Conservation (phyloP, 371 early-diverging fungal genomes). For the Basidiobolus meristosporus region DNA sequence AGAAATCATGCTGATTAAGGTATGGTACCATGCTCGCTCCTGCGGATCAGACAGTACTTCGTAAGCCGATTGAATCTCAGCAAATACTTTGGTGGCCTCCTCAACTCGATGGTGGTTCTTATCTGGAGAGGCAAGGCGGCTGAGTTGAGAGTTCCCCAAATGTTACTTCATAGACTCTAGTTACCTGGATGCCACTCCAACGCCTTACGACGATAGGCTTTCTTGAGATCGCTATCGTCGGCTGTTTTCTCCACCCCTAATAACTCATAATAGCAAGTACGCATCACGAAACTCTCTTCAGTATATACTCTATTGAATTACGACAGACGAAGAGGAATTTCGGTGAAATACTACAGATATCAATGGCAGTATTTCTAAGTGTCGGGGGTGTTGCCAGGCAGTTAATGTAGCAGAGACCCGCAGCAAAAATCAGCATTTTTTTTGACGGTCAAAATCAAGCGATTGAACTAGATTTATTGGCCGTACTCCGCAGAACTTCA, state of each 20-base stretch:
- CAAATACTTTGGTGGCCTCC: slow-evolving; percentile 72
- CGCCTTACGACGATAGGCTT: slow-evolving; percentile 71
- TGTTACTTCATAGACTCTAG: neutral
- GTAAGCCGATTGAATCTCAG: slow-evolving; percentile 77
- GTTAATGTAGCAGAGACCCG: too few relatives aligned
- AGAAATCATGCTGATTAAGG: too few relatives aligned
- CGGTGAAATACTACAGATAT: too few relatives aligned
- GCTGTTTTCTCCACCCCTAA: slow-evolving; percentile 62
- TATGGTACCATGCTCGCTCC: slow-evolving; percentile 58
- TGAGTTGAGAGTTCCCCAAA: neutral
- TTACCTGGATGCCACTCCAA: slow-evolving; percentile 77
- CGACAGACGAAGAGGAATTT: too few relatives aligned
- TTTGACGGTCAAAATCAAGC: too few relatives aligned
- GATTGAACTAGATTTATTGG: too few relatives aligned
- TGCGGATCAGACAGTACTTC: slow-evolving; percentile 72
- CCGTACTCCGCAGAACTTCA: too few relatives aligned
- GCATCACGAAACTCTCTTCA: slow-evolving; percentile 10
- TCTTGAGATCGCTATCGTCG: slow-evolving; percentile 62
- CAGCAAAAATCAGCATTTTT: too few relatives aligned
- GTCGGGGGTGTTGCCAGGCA: too few relatives aligned
- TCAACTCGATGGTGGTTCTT: slow-evolving; percentile 69
- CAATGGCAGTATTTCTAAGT: too few relatives aligned
- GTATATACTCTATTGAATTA: too few relatives aligned
- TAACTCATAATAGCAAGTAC: slow-evolving; percentile 78
- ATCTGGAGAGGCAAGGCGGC: slow-evolving; percentile 16